A percentile compares a stretch with the other conserved stretches of the same genome.
Conservation (phyloP, 805 yeast genomes). For the Kregervanrija fluxuum region DNA sequence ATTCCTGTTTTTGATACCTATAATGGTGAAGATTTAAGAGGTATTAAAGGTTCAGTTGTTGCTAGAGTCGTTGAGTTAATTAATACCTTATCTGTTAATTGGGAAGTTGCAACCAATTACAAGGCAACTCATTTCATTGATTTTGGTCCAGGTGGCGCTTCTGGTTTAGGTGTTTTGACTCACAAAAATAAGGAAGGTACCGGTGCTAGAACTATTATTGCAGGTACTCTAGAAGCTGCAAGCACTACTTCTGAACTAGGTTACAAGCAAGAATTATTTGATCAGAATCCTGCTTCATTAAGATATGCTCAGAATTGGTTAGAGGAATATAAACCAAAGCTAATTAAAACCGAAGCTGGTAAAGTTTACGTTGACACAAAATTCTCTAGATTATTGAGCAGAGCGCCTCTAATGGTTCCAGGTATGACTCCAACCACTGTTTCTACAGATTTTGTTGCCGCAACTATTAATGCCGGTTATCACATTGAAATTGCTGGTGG, state of each 20-base stretch:
- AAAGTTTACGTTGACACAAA: conserved; percentile 87
- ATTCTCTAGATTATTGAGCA: conserved; percentile 84
- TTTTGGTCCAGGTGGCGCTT: conserved; percentile 98
- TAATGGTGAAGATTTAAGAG: conserved; percentile 73
- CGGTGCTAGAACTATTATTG: conserved; percentile 90
- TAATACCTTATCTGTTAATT: conserved; percentile 82
- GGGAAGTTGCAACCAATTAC: conserved; percentile 87
- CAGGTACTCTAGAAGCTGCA: conserved; percentile 75
- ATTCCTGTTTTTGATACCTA: conserved; percentile 91
- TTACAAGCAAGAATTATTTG: conserved; percentile 91
- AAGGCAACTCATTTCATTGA: conserved; percentile 84
- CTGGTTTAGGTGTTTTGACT: conserved; percentile 93
- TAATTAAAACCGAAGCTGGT: conserved; percentile 66
- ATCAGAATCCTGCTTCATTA: conserved; percentile 53
- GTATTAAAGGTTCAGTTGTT: conserved; percentile 44
- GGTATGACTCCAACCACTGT: conserved; percentile 99
- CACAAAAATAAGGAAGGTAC: conserved; percentile 98
- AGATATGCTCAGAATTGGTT: conserved; percentile 90
- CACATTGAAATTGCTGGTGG: conserved; percentile 99
- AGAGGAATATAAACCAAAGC: conserved; percentile 76
- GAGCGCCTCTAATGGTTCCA: conserved; percentile 95
- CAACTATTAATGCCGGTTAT: conserved; percentile 92
- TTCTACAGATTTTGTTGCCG: conserved; percentile 87
- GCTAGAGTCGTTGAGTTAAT: conserved; percentile 74
- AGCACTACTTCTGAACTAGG: conserved; percentile 80